phyloP scores from a whole-genome alignment of 2,329 filamentous ascomycete genomes.

The Knufia fluminis region DNA sequence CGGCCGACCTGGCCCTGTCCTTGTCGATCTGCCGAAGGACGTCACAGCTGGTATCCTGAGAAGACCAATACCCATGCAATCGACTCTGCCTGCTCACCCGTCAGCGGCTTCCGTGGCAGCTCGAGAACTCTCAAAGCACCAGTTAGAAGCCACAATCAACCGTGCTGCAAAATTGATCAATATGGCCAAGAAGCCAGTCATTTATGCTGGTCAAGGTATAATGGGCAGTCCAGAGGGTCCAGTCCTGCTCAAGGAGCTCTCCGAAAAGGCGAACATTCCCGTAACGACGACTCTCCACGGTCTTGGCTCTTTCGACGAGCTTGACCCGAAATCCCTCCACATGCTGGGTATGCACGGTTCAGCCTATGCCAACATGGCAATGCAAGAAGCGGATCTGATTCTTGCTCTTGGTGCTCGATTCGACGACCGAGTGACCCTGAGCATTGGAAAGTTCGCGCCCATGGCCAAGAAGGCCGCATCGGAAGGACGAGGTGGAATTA shows the following conservation, averaged over 20 bases:
- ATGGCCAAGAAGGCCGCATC: conserved; percentile 73
- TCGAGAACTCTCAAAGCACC: conserved; percentile 59
- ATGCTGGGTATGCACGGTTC: conserved; percentile 99
- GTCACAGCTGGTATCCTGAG: conserved; percentile 78
- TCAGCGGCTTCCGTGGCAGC: conserved; percentile 79
- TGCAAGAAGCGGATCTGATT: conserved; percentile 93
- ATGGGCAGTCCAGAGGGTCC: conserved; percentile 71
- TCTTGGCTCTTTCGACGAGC: conserved; percentile 83
- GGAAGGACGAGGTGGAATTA: conserved; percentile 82
- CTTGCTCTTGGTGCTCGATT: conserved; percentile 90
- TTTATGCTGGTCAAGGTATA: conserved; percentile 89
- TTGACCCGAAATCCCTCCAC: conserved; percentile 86
- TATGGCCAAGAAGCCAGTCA: conserved; percentile 81
- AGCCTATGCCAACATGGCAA: conserved; percentile 94
- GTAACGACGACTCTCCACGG: conserved; percentile 95
- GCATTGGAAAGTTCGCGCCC: conserved; percentile 78
- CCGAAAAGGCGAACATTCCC: conserved; percentile 82
- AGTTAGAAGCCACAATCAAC: conserved; percentile 63
- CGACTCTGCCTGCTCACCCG: conserved; percentile 64
- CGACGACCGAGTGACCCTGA: conserved; percentile 86
- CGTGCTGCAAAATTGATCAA: conserved; percentile 79
- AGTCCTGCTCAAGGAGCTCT: conserved; percentile 69
- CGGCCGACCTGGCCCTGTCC: conserved; percentile 83
- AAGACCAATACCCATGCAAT: conserved; percentile 71
- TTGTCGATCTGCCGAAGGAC: conserved; percentile 95